Conservation (phyloP, 2,329 filamentous ascomycete genomes). For the Aotearoamyces nothofagi region DNA sequence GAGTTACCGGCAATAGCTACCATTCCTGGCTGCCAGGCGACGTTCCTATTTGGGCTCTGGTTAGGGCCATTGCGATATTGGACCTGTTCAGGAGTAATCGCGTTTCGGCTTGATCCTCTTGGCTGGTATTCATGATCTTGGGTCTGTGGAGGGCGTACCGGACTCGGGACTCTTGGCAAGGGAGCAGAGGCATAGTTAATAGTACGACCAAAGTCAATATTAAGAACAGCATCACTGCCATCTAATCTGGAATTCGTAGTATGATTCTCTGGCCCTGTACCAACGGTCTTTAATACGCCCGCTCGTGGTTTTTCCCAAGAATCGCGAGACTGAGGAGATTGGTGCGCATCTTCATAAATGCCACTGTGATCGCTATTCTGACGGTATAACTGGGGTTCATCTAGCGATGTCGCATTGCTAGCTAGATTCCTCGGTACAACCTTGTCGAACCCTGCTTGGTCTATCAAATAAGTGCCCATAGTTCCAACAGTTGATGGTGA, state of each 20-base stretch:
- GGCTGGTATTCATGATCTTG: constrained; percentile 15
- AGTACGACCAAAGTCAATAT: constrained; percentile 77
- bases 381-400: too few relatives aligned
- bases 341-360: constrained; percentile 60
- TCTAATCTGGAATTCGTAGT: not conserved
- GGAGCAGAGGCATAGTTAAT: constrained; percentile 38
- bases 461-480: too few relatives aligned
- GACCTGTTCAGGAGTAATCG: constrained; percentile 16
- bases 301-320: constrained; percentile 55
- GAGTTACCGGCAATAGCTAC: constrained; percentile 30
- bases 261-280: constrained; percentile 19
- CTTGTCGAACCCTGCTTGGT: constrained; percentile 31
- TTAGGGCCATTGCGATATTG: constrained; percentile 32
- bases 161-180: constrained; percentile 3
- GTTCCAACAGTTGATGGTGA: constrained; percentile 24
- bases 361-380: too few relatives aligned
- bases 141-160: constrained; percentile 1
- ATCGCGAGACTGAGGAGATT: constrained; percentile 22
- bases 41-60: constrained; percentile 46
- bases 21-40: constrained; percentile 68
- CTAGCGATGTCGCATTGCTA: constrained; percentile 1
- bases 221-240: constrained; percentile 31
- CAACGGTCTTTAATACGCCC: constrained; percentile 68
- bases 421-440: constrained; percentile 13
- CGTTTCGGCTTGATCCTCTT: constrained; percentile 26